These are phyloP conservation scores for Schoenoplectus tabernaemontani DNA, from an alignment of 202 grass and related monocot genomes.

Conservation along the genomic window DNA sequence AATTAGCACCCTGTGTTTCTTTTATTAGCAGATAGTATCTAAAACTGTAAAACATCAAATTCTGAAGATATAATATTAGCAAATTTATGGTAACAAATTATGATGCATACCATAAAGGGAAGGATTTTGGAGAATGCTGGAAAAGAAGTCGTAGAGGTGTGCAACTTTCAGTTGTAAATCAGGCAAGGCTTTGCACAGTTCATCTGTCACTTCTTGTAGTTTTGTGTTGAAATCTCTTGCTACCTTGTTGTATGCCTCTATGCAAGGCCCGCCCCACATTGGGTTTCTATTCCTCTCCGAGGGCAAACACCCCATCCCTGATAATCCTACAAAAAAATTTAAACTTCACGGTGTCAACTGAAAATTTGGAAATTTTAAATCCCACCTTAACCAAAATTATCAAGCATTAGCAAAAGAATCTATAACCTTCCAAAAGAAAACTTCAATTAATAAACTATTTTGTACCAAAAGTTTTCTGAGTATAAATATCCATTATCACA, in stretches of 20 bases:
- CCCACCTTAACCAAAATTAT: neutral
- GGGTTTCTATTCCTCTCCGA: slow-evolving; percentile 20
- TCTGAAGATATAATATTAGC: neutral
- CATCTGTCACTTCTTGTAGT: slow-evolving; percentile 24
- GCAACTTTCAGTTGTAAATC: slow-evolving; percentile 35
- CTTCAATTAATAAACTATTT: too few species aligned
- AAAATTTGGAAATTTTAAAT: neutral
- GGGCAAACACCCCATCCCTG: slow-evolving; percentile 47
- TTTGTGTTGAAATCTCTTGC: slow-evolving; percentile 42
- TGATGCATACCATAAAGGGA: slow-evolving; percentile 25
- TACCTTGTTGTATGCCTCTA: slow-evolving; percentile 37
- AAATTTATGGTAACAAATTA: neutral
- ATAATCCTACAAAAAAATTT: slow-evolving; percentile 16
- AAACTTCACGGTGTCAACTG: neutral
- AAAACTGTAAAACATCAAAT: too few species aligned
- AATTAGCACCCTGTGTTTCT: too few species aligned
- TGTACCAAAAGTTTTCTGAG: too few species aligned
- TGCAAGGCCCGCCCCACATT: slow-evolving; percentile 16
- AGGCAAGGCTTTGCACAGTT: slow-evolving; percentile 24
- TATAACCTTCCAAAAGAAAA: too few species aligned
- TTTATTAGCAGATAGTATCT: too few species aligned
- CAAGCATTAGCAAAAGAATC: too few species aligned
- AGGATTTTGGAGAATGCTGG: slow-evolving; percentile 25
- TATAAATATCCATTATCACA: too few species aligned
- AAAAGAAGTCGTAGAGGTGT: slow-evolving; percentile 36